Conservation (phyloP, 495 filamentous ascomycete genomes). For the Neohortaea acidophila region DNA sequence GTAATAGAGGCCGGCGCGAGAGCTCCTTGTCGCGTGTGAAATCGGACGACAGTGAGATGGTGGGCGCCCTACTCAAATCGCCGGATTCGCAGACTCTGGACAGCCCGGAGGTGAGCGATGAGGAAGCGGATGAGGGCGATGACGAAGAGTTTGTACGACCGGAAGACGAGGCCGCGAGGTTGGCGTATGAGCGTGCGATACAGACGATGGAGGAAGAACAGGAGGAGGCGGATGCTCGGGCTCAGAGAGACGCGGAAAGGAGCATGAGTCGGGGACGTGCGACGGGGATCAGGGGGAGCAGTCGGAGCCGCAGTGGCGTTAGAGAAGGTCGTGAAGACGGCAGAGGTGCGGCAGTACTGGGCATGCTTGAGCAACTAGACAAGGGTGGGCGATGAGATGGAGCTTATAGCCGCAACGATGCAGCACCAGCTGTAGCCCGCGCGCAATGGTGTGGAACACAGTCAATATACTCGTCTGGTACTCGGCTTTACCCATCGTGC, state of each 20-base stretch:
- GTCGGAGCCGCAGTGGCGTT: neutral
- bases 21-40: too few relatives aligned
- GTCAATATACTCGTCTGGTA: constrained; percentile 5
- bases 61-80: constrained; percentile 10
- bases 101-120: constrained; percentile 1
- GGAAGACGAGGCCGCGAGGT: constrained; percentile 15
- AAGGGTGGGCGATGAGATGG: constrained; percentile 2
- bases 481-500: constrained; percentile 13
- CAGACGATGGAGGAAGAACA: constrained; percentile 13
- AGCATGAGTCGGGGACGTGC: constrained; percentile 4
- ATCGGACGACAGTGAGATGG: too few relatives aligned
- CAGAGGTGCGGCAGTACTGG: constrained; percentile 11
- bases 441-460: too few relatives aligned
- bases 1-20: too few relatives aligned
- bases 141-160: constrained; percentile 9
- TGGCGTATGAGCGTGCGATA: constrained; percentile 17
- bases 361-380: constrained; percentile 16
- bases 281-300: constrained; percentile 1
- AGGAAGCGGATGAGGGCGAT: constrained; percentile 3
- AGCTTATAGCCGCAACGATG: neutral
- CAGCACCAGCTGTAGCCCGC: too few relatives aligned
- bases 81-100: constrained; percentile 6
- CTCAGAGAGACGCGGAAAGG: constrained; percentile 6
- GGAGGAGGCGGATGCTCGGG: constrained; percentile 14
- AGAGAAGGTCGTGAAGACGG: constrained; percentile 9